Base-by-base conservation (phyloP, 1,139 yeast species). In the Pichia sp. region DNA sequence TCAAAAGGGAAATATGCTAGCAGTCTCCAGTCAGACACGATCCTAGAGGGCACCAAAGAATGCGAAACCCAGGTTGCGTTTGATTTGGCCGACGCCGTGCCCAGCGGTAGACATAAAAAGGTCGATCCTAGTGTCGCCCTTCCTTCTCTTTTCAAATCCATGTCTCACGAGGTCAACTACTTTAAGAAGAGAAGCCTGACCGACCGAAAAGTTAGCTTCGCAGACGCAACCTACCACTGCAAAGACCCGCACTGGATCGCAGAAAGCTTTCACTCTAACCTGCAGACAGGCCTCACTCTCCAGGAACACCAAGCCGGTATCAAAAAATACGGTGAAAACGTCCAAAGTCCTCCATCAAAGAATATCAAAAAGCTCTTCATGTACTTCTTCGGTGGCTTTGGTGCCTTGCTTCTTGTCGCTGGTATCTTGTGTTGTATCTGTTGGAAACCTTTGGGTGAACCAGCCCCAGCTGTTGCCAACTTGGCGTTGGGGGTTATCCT, bases 301-400 rank as follows among this genome's bases (percentile, higher is more conserved):
- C 17, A 34, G 17, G 45, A 46, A 14, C 36, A 30, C 14, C 41
- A 45, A 16, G 6, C 16, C 10, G 47, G 29, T 30, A 7, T 17
- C 5, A 33, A 29, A 10, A 47, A 50, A 24, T 50, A 46, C 20
- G 53, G 53, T 20, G 43, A 50, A 30, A 50, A 50, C 16, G 6
- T 50, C n/a, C 53, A 46, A 17, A 20, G 36, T 2, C 50, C 43
- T 14, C 50, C 53, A n/a, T 36, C 53, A 41, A 55, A 45, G 4
- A 70, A 73, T 34, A 63, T 71, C 40, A 70, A 63, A 60, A 74
- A 71, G 60, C 53, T 74, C 3, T 68, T 75, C 50, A 59, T 68
- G 56, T 76, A 79, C 63, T 67, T 75, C 53, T 79, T 79, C 67
- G 81, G 82, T 54, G 83, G 83, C 2, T 79, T 79, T 63, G 81